A percentile compares a stretch with the other conserved stretches of the same genome.
Conservation (phyloP, 805 yeast species). For the Candida fluviatilis region DNA sequence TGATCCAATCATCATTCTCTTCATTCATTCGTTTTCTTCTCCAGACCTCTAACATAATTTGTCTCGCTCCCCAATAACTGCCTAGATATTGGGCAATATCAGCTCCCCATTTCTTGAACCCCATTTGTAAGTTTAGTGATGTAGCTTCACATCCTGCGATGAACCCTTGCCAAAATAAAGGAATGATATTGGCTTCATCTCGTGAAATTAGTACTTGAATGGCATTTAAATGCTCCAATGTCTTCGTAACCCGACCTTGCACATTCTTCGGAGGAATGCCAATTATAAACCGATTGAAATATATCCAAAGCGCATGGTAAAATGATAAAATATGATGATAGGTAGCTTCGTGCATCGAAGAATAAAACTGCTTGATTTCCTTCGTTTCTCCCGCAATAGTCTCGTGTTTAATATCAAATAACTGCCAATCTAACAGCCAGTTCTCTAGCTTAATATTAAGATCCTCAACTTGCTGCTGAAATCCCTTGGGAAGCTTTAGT, state of each 20-base stretch:
- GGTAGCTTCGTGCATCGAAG: slow-evolving; percentile 64
- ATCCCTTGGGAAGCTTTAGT: slow-evolving; percentile 21
- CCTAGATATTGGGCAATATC: slow-evolving; percentile 54
- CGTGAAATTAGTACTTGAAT: slow-evolving; percentile 55
- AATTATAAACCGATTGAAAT: slow-evolving; percentile 62
- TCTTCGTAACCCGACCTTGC: slow-evolving; percentile 59
- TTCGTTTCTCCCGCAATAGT: slow-evolving; percentile 8
- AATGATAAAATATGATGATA: slow-evolving; percentile 80
- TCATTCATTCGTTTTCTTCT: slow-evolving; percentile 60
- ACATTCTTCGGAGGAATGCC: slow-evolving; percentile 50
- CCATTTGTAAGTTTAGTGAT: slow-evolving; percentile 51
- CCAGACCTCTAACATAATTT: slow-evolving; percentile 85
- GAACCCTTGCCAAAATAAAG: slow-evolving; percentile 86
- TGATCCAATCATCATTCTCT: slow-evolving; percentile 67
- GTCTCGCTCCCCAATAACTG: slow-evolving; percentile 82
- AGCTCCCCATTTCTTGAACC: slow-evolving; percentile 73
- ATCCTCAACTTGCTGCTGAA: slow-evolving; percentile 14
- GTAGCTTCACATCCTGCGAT: slow-evolving; percentile 81
- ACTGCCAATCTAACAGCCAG: slow-evolving; percentile 78
- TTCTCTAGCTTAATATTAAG: slow-evolving; percentile 47
- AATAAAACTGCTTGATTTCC: slow-evolving; percentile 30
- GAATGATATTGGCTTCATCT: slow-evolving; percentile 59
- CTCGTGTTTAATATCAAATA: slow-evolving; percentile 29
- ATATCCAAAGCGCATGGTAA: slow-evolving; percentile 66
- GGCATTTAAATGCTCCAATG: slow-evolving; percentile 59